These are phyloP conservation scores for Paraphaeosphaeria sporulosa DNA, from an alignment of 2,329 filamentous ascomycete genomes.

Conservation along the genomic window DNA sequence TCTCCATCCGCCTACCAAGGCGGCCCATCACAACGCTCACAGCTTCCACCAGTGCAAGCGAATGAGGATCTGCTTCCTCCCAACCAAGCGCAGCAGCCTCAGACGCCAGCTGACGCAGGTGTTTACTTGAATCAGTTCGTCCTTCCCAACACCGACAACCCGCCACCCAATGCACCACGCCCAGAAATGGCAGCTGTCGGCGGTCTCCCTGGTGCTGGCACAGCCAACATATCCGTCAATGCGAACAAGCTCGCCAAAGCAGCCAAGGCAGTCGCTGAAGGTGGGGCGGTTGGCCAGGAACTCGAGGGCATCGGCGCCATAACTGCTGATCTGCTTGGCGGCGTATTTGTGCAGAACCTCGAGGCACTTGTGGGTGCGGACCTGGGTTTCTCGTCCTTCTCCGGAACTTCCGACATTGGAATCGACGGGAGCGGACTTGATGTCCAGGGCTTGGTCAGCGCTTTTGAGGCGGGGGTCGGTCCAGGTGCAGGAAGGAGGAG, in stretches of 20 bases:
- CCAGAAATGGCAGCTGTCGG: constrained; percentile 47
- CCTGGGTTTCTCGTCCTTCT: constrained; percentile 32
- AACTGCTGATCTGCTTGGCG: constrained; percentile 41
- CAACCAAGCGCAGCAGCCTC: constrained; percentile 29
- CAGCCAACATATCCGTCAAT: constrained; percentile 40
- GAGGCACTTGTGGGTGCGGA: constrained; percentile 46
- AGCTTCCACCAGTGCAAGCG: constrained; percentile 33
- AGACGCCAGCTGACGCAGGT: constrained; percentile 44
- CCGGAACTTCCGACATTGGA: constrained; percentile 28
- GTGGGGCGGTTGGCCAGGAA: constrained; percentile 40
- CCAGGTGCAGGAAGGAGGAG: constrained; percentile 14
- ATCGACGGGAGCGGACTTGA: constrained; percentile 22
- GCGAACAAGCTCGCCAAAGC: constrained; percentile 43
- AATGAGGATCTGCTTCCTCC: constrained; percentile 25
- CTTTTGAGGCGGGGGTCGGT: constrained; percentile 28
- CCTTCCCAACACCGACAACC: constrained; percentile 45
- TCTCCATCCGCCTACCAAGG: constrained; percentile 29
- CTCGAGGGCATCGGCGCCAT: constrained; percentile 46
- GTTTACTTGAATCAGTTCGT: constrained; percentile 48
- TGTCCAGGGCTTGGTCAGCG: constrained; percentile 35
- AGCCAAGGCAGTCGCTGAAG: constrained; percentile 44
- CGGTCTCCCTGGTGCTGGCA: constrained; percentile 40
- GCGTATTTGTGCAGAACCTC: constrained; percentile 45
- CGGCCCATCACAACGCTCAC: constrained; percentile 26
- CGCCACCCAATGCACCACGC: constrained; percentile 39